Evolutionary conservation across 1,284 basidiomycete species (phyloP), one percentile per base, ranked within the genome.

Genomic region (Trichosporon inkin): DNA sequence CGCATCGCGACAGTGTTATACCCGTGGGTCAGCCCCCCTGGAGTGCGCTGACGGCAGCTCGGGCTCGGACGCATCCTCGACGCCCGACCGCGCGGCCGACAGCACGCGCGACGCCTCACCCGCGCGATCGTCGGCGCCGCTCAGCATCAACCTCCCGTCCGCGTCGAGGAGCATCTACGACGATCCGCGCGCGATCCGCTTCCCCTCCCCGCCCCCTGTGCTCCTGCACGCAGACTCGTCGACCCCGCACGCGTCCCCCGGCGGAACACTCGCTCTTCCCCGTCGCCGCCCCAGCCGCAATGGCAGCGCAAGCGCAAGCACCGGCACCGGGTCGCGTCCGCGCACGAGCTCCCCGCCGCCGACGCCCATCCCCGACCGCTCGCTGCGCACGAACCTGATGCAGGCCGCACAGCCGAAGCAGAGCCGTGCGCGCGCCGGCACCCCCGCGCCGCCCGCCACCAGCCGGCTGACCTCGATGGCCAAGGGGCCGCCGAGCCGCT

Each of bases 391-490:
- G 17, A 73, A 75, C 58, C 56, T 74, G 17, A 66, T 73, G 65
- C 51, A 53, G 22, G 56, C 37, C 3, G 55, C 41, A 6, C 38
- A 55, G 61, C 38, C 19, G 38, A 57, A 39, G 39, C 52, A 5
- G 55, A 36, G 22, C 57, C 56, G 41, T 41, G 35, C 52, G 22
- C 59, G 58, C 37, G 49, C 56, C 64, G 62, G 66, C 11, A 64
- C 64, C 59, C 61, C 60, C 24, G 41, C 63, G 7, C 62, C 62
- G 6, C 57, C 68, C 2, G 62, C 62, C 6, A 64, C 61, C 10
- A 62, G 71, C 6, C 64, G 72, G 41, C 58, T 77, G 44, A 74
- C 63, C 17, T 68, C 69, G 22, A 77, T 79, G 74, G 75, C 73
- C 6, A 64, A 68, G 55, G 76, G 76, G 6, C 69, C 73, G 4